phyloP scores from a whole-genome alignment of 495 filamentous ascomycete species.

The Aspergillus affinis region DNA sequence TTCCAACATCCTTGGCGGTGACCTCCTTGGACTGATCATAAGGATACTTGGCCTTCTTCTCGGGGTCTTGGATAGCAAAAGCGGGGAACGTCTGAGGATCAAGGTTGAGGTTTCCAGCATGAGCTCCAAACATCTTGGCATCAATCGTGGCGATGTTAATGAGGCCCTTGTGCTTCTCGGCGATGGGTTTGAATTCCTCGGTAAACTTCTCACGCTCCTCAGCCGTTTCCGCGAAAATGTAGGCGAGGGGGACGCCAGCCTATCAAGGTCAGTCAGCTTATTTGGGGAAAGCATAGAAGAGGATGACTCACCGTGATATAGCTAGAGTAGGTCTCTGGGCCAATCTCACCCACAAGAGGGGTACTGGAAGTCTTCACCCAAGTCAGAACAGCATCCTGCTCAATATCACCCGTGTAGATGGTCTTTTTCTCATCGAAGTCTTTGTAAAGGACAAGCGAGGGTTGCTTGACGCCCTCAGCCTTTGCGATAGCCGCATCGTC shows the following conservation, averaged over 20 bases:
- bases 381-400: slow-evolving; percentile 68
- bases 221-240: slow-evolving; percentile 93
- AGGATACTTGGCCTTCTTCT: slow-evolving; percentile 97
- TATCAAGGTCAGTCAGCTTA: slow-evolving; percentile 24
- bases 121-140: slow-evolving; percentile 89
- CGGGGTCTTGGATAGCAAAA: slow-evolving; percentile 95
- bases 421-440: slow-evolving; percentile 95
- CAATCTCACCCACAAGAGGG: slow-evolving; percentile 93
- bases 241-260: slow-evolving; percentile 90
- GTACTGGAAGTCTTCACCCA: slow-evolving; percentile 85
- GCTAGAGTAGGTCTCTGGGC: slow-evolving; percentile 92
- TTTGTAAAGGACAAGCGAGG: slow-evolving; percentile 94
- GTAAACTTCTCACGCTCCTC: slow-evolving; percentile 85
- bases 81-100: slow-evolving; percentile 92
- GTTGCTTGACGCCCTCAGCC: slow-evolving; percentile 82
- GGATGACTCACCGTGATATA: slow-evolving; percentile 77
- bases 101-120: slow-evolving; percentile 96
- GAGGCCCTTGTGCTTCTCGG: slow-evolving; percentile 66
- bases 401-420: slow-evolving; percentile 76
- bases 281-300: neutral
- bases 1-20: slow-evolving; percentile 68
- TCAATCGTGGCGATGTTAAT: slow-evolving; percentile 99
- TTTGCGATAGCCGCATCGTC: slow-evolving; percentile 82
- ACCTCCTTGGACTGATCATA: slow-evolving; percentile 84
- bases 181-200: slow-evolving; percentile 55